Evolutionary conservation across 2,329 filamentous ascomycete genomes (phyloP), one percentile per base, ranked within the genome.

Genomic region (Diaporthe sp.): DNA sequence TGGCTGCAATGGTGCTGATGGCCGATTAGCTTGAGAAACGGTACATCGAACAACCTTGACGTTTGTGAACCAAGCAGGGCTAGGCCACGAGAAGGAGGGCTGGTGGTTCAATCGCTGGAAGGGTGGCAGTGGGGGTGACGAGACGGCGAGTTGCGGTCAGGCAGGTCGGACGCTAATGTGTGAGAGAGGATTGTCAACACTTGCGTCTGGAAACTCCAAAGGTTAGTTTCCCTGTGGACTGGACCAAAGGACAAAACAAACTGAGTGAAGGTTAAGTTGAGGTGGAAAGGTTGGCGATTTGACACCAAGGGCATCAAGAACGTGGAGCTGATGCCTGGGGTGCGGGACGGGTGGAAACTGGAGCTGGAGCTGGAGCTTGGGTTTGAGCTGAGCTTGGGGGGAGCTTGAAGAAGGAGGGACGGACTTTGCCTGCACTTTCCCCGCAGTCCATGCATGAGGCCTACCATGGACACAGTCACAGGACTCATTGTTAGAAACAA

Each of bases 1-100:
- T 35, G 37, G 1, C 32, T 39, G 8, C 13, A 47, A 1, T 27
- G 19, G 13, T 37, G 44, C 4, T 19, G 12, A 10, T 17, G 12
- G 42, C 6, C 1, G 32, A 0, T 8, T 15, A 22, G n/a, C 2
- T 5, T 30, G 42, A 22, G 5, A 4, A 9, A n/a, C n/a, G n/a
- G n/a, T n/a, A n/a, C n/a, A n/a, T n/a, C n/a, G n/a, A n/a, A n/a
- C n/a, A n/a, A n/a, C n/a, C n/a, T n/a, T n/a, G n/a, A n/a, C n/a
- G n/a, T n/a, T n/a, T n/a, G n/a, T n/a, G n/a, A n/a, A n/a, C n/a
- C n/a, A n/a, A n/a, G n/a, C n/a, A n/a, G n/a, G n/a, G n/a, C n/a
- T n/a, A n/a, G n/a, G n/a, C n/a, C n/a, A n/a, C n/a, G n/a, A n/a
- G n/a, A n/a, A n/a, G n/a, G n/a, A n/a, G n/a, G 10, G 61, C 19